Base-by-base conservation (phyloP, 768 basidiomycete species). In the Polyporus arcularius region DNA sequence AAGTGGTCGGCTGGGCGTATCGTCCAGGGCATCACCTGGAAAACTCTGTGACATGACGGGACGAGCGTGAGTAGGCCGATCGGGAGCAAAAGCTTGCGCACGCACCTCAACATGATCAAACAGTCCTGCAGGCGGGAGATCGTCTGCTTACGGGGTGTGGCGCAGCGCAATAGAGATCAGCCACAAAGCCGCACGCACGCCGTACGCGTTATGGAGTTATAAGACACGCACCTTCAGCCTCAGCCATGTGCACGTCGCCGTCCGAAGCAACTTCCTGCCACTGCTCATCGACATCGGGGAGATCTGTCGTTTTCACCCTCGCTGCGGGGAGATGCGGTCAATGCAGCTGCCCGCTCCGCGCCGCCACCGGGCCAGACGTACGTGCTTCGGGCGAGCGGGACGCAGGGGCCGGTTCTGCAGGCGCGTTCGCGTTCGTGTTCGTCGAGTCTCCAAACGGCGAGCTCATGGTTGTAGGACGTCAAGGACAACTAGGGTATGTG, bases 1-100 rank as follows among this genome's bases (percentile, higher is more conserved):
- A 49, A 90, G 75, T 7, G 85, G 85, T 14, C 81, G 78, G 15
- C 73, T 61, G 2, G 73, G 70, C 52, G 74, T 69, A 35, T 56
- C 74, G 35, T 35, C 35, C 6, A 35, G 11, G 35, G 7, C 11
- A 31, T 78, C 79, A 16, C 81, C 72, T 2, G 80, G 65, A n/a
- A 76, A 60, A 26, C 65, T 75, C 80, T 82, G 43, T 3, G n/a
- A 35, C 32, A 4, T 35, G 21, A 26, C 21, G 15, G 54, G 18
- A 3, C 21, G 2, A 42, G 26, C 53, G n/a, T 9, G 49, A 14
- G 2, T n/a, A 28, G 21, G 35, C 35, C 35, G 2, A 28, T 16
- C 18, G 43, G 8, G 26, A 10, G n/a, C 12, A 8, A 32, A 14
- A 38, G 52, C 18, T n/a, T 28, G 21, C 38, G 15, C 3, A 32